Evolutionary conservation across 306 rosid genomes (phyloP).

Genomic region (Vachellia collinsii): DNA sequence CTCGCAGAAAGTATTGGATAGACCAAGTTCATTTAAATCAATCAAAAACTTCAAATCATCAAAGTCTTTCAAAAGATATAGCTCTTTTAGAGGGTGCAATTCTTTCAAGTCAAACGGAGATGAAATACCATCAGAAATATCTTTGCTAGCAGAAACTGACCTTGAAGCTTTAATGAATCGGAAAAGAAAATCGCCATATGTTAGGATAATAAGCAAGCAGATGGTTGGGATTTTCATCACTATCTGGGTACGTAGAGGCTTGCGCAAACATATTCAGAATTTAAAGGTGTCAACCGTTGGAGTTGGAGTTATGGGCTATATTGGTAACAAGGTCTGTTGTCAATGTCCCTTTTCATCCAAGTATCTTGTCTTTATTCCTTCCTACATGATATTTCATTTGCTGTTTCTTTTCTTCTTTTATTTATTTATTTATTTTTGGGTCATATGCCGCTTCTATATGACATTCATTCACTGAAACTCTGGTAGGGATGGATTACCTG

Average conservation of each 20-base stretch:
- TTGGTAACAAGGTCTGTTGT: slow-evolving; percentile 94
- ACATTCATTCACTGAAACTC: too few relatives aligned
- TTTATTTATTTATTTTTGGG: background rate
- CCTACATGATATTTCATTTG: background rate
- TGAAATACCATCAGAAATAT: slow-evolving; percentile 48
- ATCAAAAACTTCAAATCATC: slow-evolving; percentile 58
- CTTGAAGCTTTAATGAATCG: slow-evolving; percentile 79
- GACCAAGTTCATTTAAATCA: slow-evolving; percentile 69
- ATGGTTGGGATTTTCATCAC: slow-evolving; percentile 97
- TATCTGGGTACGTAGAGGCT: slow-evolving; percentile 89
- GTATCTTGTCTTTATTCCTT: background rate
- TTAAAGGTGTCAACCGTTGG: slow-evolving; percentile 95
- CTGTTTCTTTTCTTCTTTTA: slow-evolving; percentile 23
- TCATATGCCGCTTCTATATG: too few relatives aligned
- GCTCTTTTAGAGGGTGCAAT: slow-evolving; percentile 61
- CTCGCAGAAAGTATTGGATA: slow-evolving; percentile 64
- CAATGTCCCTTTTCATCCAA: slow-evolving; percentile 33
- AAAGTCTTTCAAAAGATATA: slow-evolving; percentile 70
- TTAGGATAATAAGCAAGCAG: slow-evolving; percentile 97
- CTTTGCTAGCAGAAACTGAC: slow-evolving; percentile 74
- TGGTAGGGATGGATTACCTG: too few relatives aligned
- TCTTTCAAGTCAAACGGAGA: slow-evolving; percentile 72
- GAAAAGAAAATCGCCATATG: slow-evolving; percentile 78
- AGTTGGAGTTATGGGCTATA: slow-evolving; percentile 97
- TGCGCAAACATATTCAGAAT: slow-evolving; percentile 91